Base-by-base conservation (phyloP, 2,329 filamentous ascomycete genomes). In the Tolypocladium tropicale region DNA sequence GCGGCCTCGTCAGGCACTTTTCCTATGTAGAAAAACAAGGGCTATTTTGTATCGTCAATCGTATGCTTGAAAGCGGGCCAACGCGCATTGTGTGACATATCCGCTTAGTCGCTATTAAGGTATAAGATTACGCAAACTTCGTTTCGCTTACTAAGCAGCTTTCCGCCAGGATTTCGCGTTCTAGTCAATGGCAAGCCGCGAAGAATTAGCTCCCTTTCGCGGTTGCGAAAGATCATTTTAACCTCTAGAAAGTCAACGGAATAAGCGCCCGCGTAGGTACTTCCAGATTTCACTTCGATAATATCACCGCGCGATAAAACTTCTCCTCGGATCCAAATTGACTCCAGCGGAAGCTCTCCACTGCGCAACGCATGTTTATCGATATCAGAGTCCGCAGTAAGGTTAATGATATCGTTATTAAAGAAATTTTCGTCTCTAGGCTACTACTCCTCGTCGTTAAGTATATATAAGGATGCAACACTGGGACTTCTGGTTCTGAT, bases 111-210 rank as follows among this genome's bases (percentile, higher is more conserved):
- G 4, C 76, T 67, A 2, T 80, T 70, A 2, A 64, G 55, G 18
- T 67, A 64, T 1, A 65, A 53, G 4, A 79, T 56, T 60, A 70
- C 68, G 50, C 70, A 75, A 4, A 78, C 60, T 53, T 80, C 78
- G 36, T 78, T 77, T 0, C 65, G 28, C 23, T 75, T 73, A 12
- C 67, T 66, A 0, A 67, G 68, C 1, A 80, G 62, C 46, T 71
- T 68, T 0, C 70, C 74, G 4, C 62, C 52, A 18, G 77, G 59
- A 0, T 69, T 63, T 0, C 69, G 61, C 0, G 67, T 70, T 18
- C 74, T 66, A 0, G 68, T 61, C 28, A 72, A 75, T 0, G 72
- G 71, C 0, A 70, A 59, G 0, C 77, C 77, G 1, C 73, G 69
- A 9, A 78, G 59, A 1, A 60, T 62, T n/a, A 65, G 53, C 0